Conservation (phyloP, 2,329 filamentous ascomycete genomes). For the Fusarium phyllophilum region DNA sequence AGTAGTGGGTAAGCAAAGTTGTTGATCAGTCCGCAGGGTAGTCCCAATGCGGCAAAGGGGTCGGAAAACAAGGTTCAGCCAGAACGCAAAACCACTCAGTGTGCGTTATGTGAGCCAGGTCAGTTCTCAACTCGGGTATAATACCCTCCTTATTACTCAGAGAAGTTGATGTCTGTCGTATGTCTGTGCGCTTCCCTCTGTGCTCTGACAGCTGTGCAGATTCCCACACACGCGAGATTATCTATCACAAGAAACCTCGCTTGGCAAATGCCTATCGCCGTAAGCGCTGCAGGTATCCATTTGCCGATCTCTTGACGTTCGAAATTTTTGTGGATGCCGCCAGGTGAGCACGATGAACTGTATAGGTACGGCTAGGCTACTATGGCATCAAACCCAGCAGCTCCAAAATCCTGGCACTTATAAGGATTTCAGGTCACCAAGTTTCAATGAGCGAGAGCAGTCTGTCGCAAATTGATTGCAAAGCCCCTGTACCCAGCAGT, state of each 20-base stretch:
- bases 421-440: background rate
- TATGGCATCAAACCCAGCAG: background rate
- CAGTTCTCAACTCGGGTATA: slow-evolving; percentile 26
- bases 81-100: slow-evolving; percentile 24
- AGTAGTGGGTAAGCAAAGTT: slow-evolving; percentile 27
- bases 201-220: slow-evolving; percentile 23
- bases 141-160: slow-evolving; percentile 19
- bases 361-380: background rate
- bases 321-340: background rate
- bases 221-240: slow-evolving; percentile 24
- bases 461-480: background rate
- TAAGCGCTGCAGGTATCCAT: background rate
- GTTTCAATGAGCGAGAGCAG: background rate
- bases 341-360: background rate
- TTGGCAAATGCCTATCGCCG: slow-evolving; percentile 5
- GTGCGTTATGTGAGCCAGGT: slow-evolving; percentile 1
- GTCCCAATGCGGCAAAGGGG: slow-evolving; percentile 29
- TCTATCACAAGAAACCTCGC: slow-evolving; percentile 1
- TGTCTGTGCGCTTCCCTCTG: slow-evolving; percentile 28
- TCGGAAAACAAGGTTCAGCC: slow-evolving; percentile 36
- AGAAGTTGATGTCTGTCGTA: slow-evolving; percentile 12
- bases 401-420: background rate
- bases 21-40: slow-evolving; percentile 23
- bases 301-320: slow-evolving; percentile 2
- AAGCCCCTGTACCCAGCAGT: slow-evolving; percentile 12